Percentiles rank a stretch among this genome's conserved stretches.
These are phyloP conservation scores for Bruguiera hainesii DNA, from an alignment of 441 rosid species.

Conservation along the genomic window DNA sequence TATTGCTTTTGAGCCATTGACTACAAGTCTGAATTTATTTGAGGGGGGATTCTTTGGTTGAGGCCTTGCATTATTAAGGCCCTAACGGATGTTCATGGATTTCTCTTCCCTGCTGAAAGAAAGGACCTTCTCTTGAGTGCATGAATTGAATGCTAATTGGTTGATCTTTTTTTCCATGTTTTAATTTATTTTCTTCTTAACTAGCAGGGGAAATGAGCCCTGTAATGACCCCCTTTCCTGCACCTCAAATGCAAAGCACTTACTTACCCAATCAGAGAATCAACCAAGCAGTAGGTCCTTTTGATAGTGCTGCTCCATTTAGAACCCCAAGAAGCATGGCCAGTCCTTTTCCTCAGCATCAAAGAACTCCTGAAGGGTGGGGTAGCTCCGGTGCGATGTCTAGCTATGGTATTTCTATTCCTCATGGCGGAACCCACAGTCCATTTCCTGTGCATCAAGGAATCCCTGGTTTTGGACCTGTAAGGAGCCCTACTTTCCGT, in stretches of 20 bases:
- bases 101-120: not conserved
- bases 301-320: conserved; percentile 25
- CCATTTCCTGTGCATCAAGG: conserved; percentile 21
- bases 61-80: not conserved
- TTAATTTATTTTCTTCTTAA: conserved; percentile 18
- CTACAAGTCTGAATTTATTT: not conserved
- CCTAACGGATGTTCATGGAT: not conserved
- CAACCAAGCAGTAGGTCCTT: conserved; percentile 38
- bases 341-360: conserved; percentile 38
- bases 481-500: conserved; percentile 23
- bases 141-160: not conserved
- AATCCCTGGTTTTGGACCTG: conserved; percentile 30
- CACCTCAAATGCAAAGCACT: conserved; percentile 36
- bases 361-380: conserved; percentile 31
- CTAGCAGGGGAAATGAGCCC: conserved; percentile 38
- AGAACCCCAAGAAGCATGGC: conserved; percentile 26
- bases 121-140: not conserved
- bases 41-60: not conserved
- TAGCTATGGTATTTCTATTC: not conserved
- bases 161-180: not conserved
- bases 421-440: conserved; percentile 8
- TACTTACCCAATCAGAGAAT: conserved; percentile 31
- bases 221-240: conserved; percentile 23
- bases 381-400: conserved; percentile 22
- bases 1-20: not conserved